phyloP scores from a whole-genome alignment of 2,329 filamentous ascomycete genomes.

The Colletotrichum sp. region DNA sequence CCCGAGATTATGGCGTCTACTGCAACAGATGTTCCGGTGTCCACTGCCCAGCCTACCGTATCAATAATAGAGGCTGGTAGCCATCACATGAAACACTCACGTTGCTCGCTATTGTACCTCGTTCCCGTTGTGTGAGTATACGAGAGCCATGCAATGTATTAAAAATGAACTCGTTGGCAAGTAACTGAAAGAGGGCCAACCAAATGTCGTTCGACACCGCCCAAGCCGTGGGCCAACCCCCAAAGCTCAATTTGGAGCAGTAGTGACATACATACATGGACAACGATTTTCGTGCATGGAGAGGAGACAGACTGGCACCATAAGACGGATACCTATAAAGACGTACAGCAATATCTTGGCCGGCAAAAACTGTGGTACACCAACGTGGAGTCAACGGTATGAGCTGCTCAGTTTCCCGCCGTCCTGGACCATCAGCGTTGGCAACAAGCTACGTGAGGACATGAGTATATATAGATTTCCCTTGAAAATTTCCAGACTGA shows the following conservation, averaged over 20 bases:
- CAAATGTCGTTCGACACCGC: neutral
- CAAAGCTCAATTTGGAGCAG: neutral
- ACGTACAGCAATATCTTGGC: neutral
- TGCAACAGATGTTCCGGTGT: neutral
- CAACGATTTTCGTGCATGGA: too few species aligned
- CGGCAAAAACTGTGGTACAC: fast-evolving
- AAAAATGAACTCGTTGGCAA: neutral
- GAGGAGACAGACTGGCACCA: neutral
- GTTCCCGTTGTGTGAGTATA: neutral
- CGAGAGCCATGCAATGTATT: neutral
- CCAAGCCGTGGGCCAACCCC: neutral
- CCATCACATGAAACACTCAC: neutral
- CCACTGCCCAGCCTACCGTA: too few species aligned
- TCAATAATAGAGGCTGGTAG: too few species aligned
- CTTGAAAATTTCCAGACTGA: neutral
- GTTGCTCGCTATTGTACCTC: neutral
- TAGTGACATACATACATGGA: too few species aligned
- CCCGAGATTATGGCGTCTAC: neutral
- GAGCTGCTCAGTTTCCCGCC: neutral
- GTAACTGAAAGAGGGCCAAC: fast-evolving
- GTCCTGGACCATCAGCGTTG: neutral
- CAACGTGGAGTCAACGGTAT: neutral
- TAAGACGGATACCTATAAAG: neutral
- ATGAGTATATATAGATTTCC: fast-evolving
- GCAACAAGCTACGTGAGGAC: neutral